phyloP scores from a whole-genome alignment of 2,329 filamentous ascomycete genomes.

The Cordyceps sp. region DNA sequence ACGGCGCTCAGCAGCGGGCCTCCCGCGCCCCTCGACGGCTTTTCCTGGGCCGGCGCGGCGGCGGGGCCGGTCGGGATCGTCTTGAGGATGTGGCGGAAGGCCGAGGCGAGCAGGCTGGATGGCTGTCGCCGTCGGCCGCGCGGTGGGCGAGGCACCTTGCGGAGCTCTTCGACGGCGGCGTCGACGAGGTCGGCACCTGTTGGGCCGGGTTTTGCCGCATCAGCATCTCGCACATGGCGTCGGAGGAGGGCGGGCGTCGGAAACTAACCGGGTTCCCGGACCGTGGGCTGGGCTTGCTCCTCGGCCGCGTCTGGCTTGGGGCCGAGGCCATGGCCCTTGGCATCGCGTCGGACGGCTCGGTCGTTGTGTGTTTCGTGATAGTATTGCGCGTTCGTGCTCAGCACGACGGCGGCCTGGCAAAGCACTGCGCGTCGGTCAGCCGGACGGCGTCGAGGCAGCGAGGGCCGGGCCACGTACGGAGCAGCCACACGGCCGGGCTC shows the following conservation, averaged over 20 bases:
- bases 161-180: conserved; percentile 30
- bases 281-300: conserved; percentile 10
- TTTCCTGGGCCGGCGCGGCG: conserved; percentile 24
- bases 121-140: conserved; percentile 26
- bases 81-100: conserved; percentile 27
- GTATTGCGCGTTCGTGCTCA: conserved; percentile 21
- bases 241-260: background rate
- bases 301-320: conserved; percentile 14
- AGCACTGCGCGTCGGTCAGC: conserved; percentile 19
- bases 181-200: conserved; percentile 36
- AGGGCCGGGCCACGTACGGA: conserved; percentile 18
- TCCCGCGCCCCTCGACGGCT: conserved; percentile 15
- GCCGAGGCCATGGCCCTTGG: conserved; percentile 15
- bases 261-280: conserved; percentile 19
- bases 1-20: conserved; percentile 33
- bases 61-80: conserved; percentile 32
- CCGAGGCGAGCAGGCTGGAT: conserved; percentile 23
- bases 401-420: conserved; percentile 23
- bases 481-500: conserved; percentile 21
- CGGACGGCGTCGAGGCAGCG: conserved; percentile 3
- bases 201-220: no score
- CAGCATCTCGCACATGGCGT: background rate
- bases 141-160: conserved; percentile 28
- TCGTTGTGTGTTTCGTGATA: conserved; percentile 16
- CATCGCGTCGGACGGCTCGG: conserved; percentile 9